Base-by-base conservation (phyloP, 1,284 basidiomycete genomes). In the Trichosporon sp. region DNA sequence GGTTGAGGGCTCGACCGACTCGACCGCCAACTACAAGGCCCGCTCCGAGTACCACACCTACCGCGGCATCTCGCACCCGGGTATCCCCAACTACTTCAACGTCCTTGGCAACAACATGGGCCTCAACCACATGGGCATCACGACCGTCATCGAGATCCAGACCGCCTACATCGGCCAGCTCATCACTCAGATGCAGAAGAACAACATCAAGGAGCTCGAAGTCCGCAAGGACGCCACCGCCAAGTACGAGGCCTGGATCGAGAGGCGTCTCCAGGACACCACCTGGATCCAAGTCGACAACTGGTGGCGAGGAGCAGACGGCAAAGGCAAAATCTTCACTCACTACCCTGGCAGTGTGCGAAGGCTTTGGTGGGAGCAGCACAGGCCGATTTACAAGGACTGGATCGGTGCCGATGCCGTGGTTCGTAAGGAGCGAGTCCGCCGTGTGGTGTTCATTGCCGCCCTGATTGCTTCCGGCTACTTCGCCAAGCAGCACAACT, bases 61-160 rank as follows among this genome's bases (percentile, higher is more conserved):
- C 56, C 61, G 31, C 31, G 27, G 62, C 59, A 62, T 65, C 32
- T 49, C 66, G 4, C 62, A 65, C 33, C 62, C 66, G 5, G 66
- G 64, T 34, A 63, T 68, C 49, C 75, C 73, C 27, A 76, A 76
- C 67, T 64, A 66, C 57, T 75, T 68, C 67, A 60, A 65, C 13
- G 59, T 74, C 58, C 66, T 70, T 21, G 74, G 73, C 56, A 67
- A 71, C 65, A 76, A 76, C 65, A 67, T 65, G 19, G 66, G 71
- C 23, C 65, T 68, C 58, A 68, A 68, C 62, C 66, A 68, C 66
- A 58, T 54, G 32, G 59, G 60, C 36, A 62, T 68, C 23, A 68
- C 64, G 16, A 34, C 37, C 25, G 54, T 65, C 37, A 62, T 68
- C 31, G 66, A 68, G 62, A 61, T 65, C 57, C 64, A 68, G 59